Base-by-base conservation (phyloP, 106 monocot genomes). In the Amphibolis antarctica region DNA sequence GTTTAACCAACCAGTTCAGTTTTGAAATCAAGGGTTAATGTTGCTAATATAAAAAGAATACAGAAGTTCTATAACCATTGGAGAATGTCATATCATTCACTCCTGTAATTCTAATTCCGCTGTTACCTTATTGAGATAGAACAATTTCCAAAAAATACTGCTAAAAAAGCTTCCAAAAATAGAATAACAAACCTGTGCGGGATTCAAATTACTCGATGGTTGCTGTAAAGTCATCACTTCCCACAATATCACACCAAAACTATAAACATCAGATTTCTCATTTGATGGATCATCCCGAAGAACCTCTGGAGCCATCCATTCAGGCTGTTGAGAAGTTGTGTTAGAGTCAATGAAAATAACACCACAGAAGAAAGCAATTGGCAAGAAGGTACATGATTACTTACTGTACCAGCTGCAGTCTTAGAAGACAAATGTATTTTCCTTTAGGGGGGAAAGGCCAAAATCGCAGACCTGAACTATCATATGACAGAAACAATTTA, bases 301-400 rank as follows among this genome's bases (percentile, higher is more conserved):
- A 55, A 98, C 96, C 80, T 98, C 96, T 27, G 96, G 96, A 13
- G 96, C 89, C 96, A 98, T 98, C 96, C 96, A 98, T 58, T 98
- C 96, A 46, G 96, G 96, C 96, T 98, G 52, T 24, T 29, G 22
- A 43, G 0, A 55, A 31, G 21, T 5, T 48, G 60, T 23, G 12
- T n/a, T 17, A 0, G 42, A 19, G 19, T 60, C 0, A 14, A 60
- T 19, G 10, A 36, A 60, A 42, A 42, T 19, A 9, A 9, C 6
- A 42, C 15, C 29, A 18, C 36, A 31, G 5, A 60, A 36, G 5
- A 25, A 61, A 46, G 59, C 25, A 26, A 12, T 25, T 55, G 64
- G 46, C 5, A 45, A 46, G 20, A 64, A 68, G 54, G 26, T 15
- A 59, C 12, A 43, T n/a, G 30, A 51, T 17, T 51, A 80, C 96